Evolutionary conservation across 1,284 basidiomycete genomes (phyloP), one percentile per base, ranked within the genome.

Genomic region (Caloboletus inedulis): DNA sequence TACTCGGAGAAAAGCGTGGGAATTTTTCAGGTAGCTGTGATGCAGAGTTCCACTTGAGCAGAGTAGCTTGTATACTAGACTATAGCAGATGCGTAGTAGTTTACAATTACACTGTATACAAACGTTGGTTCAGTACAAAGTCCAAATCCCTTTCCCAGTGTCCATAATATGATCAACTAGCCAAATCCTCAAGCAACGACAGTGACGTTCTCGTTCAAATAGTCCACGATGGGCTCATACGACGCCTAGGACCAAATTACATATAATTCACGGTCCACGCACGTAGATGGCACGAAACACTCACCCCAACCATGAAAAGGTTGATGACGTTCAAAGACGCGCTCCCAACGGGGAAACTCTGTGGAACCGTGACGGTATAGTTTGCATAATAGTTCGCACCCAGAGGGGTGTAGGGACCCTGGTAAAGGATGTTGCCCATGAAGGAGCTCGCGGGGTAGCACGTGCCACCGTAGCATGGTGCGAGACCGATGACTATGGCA

Each of bases 271-370:
- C 13, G 4, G 4, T 6, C 25, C n/a, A 10, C 1, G n/a, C 19
- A 31, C 36, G 7, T 16, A 18, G 34, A 14, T 23, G 16, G 21
- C 12, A 1, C 8, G 5, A 37, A 40, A 19, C 10, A 62, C 66
- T 53, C 47, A 65, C 64, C 49, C 66, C 66, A 8, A 67, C 62
- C 64, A 65, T 47, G 49, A 62, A 65, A 0, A 68, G 25, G 29
- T 63, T 60, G 48, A 67, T 54, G 4, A 54, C 54, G 16, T 63
- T 65, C 57, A 65, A 37, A 7, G 63, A 60, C 16, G 61, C 62
- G 0, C 0, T 4, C 14, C 56, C 55, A 8, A 46, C 0, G 3
- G 55, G 13, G 35, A 67, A 57, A 6, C 7, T 4, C 33, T 27
- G 1, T 8, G 66, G 64, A 13, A 67, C 41, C 12, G 41, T 49